Percentiles rank a stretch among this genome's conserved stretches.
Evolutionary conservation across 345 rosid species (phyloP).

Genomic region (Linum trigynum): DNA sequence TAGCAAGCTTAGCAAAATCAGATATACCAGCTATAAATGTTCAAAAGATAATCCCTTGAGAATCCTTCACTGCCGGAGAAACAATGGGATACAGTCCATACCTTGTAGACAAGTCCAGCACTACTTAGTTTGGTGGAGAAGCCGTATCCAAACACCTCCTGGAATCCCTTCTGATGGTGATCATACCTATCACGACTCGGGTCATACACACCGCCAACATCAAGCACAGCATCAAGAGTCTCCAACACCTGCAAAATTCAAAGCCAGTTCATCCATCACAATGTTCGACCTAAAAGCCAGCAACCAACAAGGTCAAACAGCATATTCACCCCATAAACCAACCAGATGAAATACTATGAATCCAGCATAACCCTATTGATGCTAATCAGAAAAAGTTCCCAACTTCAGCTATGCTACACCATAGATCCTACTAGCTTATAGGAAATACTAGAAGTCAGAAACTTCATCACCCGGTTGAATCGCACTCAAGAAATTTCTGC

Average conservation of each 20-base stretch:
- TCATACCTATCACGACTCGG: constrained; percentile 65
- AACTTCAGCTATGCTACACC: too few species aligned
- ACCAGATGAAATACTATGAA: background rate
- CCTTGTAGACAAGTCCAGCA: constrained; percentile 97
- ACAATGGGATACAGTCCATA: constrained; percentile 4
- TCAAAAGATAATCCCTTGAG: background rate
- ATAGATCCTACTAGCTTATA: background rate
- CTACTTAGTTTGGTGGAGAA: constrained; percentile 84
- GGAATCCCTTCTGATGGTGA: constrained; percentile 90
- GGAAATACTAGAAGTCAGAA: too few species aligned
- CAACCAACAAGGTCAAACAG: background rate
- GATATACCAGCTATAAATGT: background rate
- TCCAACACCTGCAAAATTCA: constrained; percentile 51
- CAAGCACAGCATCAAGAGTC: constrained; percentile 84
- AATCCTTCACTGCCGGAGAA: background rate
- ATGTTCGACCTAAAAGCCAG: background rate
- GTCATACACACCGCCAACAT: constrained; percentile 91
- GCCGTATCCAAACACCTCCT: constrained; percentile 80
- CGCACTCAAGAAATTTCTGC: background rate
- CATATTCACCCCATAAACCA: background rate
- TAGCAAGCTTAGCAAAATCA: background rate
- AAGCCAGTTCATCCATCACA: constrained; percentile 6
- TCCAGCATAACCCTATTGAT: background rate
- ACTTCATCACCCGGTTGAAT: background rate
- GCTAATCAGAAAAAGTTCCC: too few species aligned